phyloP scores from a whole-genome alignment of 2,329 filamentous ascomycete genomes.

The Stachybotrys echinatus region DNA sequence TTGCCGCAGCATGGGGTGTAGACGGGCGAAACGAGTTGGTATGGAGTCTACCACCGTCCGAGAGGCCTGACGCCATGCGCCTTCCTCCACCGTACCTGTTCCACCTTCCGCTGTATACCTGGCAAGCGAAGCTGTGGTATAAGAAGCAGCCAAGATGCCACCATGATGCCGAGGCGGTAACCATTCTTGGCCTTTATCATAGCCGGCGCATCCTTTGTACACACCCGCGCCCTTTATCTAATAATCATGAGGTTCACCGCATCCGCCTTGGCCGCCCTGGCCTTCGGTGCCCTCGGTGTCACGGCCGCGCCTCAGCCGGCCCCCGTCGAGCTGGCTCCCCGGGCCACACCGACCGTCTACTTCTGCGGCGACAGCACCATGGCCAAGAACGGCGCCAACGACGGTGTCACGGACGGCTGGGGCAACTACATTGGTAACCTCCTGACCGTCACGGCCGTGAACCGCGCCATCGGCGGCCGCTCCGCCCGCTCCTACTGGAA shows the following conservation, averaged over 20 bases:
- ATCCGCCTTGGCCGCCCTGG: slow-evolving; percentile 4
- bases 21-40: not conserved
- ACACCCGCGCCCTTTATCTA: not conserved
- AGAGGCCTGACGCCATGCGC: too few species aligned
- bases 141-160: too few species aligned
- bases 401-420: slow-evolving; percentile 49
- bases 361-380: slow-evolving; percentile 60
- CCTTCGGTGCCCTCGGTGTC: slow-evolving; percentile 10
- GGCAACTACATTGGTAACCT: slow-evolving; percentile 53
- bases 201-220: not conserved
- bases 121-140: too few species aligned
- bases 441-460: slow-evolving; percentile 40
- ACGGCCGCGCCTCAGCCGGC: slow-evolving; percentile 3
- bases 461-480: slow-evolving; percentile 61
- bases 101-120: too few species aligned
- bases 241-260: slow-evolving; percentile 14
- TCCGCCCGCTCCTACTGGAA: slow-evolving; percentile 61
- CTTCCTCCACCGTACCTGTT: too few species aligned
- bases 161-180: too few species aligned
- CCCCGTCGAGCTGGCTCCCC: slow-evolving; percentile 5
- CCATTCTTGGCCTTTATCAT: too few species aligned
- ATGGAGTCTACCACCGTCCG: too few species aligned
- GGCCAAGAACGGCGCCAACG: slow-evolving; percentile 32
- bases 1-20: not conserved
- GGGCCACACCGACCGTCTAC: slow-evolving; percentile 35